These are phyloP conservation scores for Coemansia sp. DNA, from an alignment of 192 early-diverging fungal species.

Conservation along the genomic window DNA sequence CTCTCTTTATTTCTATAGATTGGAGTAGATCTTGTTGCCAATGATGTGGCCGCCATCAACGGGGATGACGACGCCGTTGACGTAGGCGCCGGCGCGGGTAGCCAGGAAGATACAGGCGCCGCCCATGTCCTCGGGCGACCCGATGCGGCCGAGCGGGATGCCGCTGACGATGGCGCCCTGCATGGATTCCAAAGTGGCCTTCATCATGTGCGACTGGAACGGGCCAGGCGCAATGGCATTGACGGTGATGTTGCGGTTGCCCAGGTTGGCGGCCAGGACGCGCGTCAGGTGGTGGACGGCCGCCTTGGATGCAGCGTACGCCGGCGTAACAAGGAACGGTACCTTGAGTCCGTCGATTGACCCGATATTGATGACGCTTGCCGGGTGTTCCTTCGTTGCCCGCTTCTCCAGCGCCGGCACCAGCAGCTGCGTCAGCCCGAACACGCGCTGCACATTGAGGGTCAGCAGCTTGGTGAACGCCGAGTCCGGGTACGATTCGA, in stretches of 20 bases:
- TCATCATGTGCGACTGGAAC: conserved; percentile 81
- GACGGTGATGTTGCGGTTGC: conserved; percentile 58
- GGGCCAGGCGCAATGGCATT: conserved; percentile 73
- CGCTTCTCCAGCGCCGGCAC: conserved; percentile 68
- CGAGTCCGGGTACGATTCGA: conserved; percentile 60
- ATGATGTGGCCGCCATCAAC: conserved; percentile 75
- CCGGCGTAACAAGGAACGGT: conserved; percentile 59
- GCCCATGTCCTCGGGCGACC: conserved; percentile 81
- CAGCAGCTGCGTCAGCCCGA: conserved; percentile 73
- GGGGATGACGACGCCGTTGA: conserved; percentile 79
- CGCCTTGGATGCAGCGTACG: conserved; percentile 79
- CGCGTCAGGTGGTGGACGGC: conserved; percentile 73
- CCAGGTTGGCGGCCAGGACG: conserved; percentile 66
- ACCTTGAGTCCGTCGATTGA: conserved; percentile 67
- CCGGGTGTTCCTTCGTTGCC: conserved; percentile 57
- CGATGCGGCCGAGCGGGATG: conserved; percentile 77
- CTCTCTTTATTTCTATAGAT: neutral
- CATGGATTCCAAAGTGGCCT: conserved; percentile 56
- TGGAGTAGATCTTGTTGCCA: conserved; percentile 28
- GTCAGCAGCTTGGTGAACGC: conserved; percentile 80
- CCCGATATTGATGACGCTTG: conserved; percentile 90
- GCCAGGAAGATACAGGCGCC: conserved; percentile 80
- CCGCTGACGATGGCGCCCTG: conserved; percentile 55
- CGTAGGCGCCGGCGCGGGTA: conserved; percentile 71
- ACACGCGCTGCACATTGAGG: conserved; percentile 81